Evolutionary conservation across 2,329 filamentous ascomycete species (phyloP), one percentile per base, ranked within the genome.

Genomic region (Diaporthe nobilis): DNA sequence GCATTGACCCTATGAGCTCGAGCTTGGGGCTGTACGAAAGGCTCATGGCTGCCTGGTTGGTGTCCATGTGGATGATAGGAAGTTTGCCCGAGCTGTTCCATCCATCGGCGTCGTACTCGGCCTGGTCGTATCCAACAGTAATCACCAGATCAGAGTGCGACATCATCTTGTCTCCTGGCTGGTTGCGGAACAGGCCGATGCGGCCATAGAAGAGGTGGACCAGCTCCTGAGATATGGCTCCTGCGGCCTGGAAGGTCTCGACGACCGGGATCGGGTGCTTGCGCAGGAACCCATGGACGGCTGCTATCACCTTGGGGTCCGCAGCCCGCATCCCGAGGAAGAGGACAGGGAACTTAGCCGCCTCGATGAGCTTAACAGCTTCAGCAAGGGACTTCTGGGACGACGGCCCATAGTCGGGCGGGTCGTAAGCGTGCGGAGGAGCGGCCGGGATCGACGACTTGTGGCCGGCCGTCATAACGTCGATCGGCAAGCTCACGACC

Each of bases 201-300:
- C 87, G 82, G 13, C 87, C 87, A 77, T 84, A 87, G 82, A 87
- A 88, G 12, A 87, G 81, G 63, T 86, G 83, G 2, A 83, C 82
- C 10, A 87, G 81, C 31, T 86, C 84, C 73, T 84, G 80, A 6
- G 85, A 83, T 20, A 88, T 84, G 17, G 86, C 85, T 10, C 87
- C 87, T 1, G 87, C 87, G 1, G 87, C 87, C 79, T 88, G 86
- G 79, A 88, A 88, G 0, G 87, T 88, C 79, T 88, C 87, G n/a
- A 88, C 82, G 2, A 87, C 86, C 1, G 86, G 85, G 10, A 88
- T 82, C 0, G 85, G 85, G 77, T 84, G 82, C 63, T 83, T 84
- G 10, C 79, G 78, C 12, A 88, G 82, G 67, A 88, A 84, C 0
- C 81, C 79, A 13, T 85, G 86, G 13, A 88, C 84, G 1, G 84